Conservation (phyloP, 139 green algal genomes). For the Ulvella scutata region DNA sequence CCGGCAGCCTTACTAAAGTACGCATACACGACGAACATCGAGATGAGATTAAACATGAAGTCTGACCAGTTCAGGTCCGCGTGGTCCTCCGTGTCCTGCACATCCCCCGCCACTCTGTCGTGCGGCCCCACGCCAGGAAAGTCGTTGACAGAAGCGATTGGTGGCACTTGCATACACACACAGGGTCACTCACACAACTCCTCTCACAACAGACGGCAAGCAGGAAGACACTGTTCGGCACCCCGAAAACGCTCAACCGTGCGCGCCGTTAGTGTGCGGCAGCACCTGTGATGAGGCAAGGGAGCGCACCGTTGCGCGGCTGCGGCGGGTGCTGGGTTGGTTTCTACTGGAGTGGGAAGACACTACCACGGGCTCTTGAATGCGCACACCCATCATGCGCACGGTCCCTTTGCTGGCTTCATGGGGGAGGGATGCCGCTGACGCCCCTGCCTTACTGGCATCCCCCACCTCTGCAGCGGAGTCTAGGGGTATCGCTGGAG, state of each 20-base stretch:
- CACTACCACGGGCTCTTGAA: background rate
- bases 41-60: conserved; percentile 51
- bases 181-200: background rate
- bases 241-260: background rate
- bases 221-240: background rate
- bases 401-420: no score
- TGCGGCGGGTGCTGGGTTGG: background rate
- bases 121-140: conserved; percentile 14
- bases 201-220: background rate
- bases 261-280: background rate
- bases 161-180: background rate
- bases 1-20: conserved; percentile 37
- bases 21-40: conserved; percentile 44
- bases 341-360: background rate
- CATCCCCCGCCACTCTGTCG: conserved; percentile 3
- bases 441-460: background rate
- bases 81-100: conserved; percentile 7
- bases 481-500: no score
- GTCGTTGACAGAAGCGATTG: background rate
- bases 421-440: no score
- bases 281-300: background rate
- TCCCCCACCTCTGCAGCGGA: no score
- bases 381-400: background rate
- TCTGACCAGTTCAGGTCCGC: conserved; percentile 34
- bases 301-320: background rate